A percentile compares a stretch with the other conserved stretches of the same genome.
Evolutionary conservation across 495 filamentous ascomycete species (phyloP).

Genomic region (Penicillium goetzii): DNA sequence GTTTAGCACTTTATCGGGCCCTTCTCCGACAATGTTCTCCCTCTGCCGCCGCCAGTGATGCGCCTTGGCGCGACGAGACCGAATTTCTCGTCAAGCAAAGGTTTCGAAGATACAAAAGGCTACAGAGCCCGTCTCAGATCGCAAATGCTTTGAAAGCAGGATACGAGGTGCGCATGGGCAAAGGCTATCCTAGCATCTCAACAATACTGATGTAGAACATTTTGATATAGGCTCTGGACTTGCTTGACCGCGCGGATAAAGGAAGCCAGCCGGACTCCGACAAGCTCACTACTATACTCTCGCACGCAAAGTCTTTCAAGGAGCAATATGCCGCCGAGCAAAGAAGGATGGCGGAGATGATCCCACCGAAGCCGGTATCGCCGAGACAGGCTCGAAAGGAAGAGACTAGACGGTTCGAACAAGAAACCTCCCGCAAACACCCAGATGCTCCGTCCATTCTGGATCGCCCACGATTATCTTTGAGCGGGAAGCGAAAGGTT

Average conservation of each 20-base stretch:
- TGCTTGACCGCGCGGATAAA: conserved; percentile 44
- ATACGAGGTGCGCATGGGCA: conserved; percentile 56
- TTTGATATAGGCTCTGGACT: conserved; percentile 39
- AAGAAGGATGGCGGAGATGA: conserved; percentile 14
- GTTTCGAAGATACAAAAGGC: conserved; percentile 60
- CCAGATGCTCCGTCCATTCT: conserved; percentile 47
- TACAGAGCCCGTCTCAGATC: conserved; percentile 58
- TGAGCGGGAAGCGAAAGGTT: conserved; percentile 59
- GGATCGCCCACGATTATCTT: conserved; percentile 49
- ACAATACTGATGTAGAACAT: conserved; percentile 24
- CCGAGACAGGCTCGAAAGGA: conserved; percentile 33
- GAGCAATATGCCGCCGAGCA: conserved; percentile 29
- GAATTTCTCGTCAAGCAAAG: conserved; percentile 53
- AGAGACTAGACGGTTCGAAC: conserved; percentile 31
- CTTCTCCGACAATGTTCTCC: conserved; percentile 64
- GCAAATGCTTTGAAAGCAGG: conserved; percentile 62
- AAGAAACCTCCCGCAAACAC: conserved; percentile 36
- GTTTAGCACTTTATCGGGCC: conserved; percentile 72
- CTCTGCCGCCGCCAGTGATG: conserved; percentile 52
- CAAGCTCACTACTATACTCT: conserved; percentile 32
- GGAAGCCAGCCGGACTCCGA: conserved; percentile 30
- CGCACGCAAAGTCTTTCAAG: conserved; percentile 24
- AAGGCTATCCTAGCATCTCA: neutral
- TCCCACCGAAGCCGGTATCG: conserved; percentile 25
- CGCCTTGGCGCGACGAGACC: conserved; percentile 43